phyloP scores from a whole-genome alignment of 169 alveolate species.

The Eimeria sp. region DNA sequence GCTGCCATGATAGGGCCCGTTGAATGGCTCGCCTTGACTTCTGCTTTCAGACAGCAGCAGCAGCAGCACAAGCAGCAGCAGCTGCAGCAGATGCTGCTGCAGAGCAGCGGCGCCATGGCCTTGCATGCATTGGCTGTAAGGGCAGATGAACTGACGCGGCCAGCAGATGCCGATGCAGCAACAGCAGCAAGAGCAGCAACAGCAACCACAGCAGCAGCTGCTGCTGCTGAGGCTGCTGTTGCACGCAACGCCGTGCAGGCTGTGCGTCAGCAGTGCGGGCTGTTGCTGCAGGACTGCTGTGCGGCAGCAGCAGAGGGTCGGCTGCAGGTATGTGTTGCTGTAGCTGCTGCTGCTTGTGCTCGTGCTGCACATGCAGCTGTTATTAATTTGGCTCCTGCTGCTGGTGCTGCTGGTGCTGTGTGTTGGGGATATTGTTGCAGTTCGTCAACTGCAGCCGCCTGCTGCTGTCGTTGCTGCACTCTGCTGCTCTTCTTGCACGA shows the following conservation, averaged over 20 bases:
- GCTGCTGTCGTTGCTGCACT: conserved; percentile 23
- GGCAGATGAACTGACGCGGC: conserved; percentile 18
- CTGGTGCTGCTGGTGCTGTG: background rate
- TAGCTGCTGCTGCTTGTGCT: too few species aligned
- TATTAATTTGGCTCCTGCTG: too few species aligned
- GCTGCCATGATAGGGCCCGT: background rate
- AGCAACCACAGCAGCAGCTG: background rate
- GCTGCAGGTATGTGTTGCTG: background rate
- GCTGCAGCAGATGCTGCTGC: conserved; percentile 9
- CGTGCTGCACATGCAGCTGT: too few species aligned
- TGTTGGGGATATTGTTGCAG: background rate
- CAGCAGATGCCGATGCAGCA: background rate
- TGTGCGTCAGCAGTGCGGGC: conserved; percentile 13
- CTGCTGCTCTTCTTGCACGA: conserved; percentile 22
- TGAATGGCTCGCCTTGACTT: background rate
- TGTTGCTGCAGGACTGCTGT: conserved; percentile 8
- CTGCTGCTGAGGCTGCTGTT: conserved; percentile 18
- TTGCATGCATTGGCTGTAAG: conserved; percentile 8
- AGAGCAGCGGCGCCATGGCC: conserved; percentile 61
- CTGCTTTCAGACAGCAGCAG: too few species aligned
- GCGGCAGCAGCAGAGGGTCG: background rate
- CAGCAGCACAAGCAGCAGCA: too few species aligned
- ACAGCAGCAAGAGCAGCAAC: background rate
- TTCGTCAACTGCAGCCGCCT: background rate
- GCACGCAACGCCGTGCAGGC: background rate